Conservation (phyloP, 106 monocot species). For the Narthecium ossifragum region DNA sequence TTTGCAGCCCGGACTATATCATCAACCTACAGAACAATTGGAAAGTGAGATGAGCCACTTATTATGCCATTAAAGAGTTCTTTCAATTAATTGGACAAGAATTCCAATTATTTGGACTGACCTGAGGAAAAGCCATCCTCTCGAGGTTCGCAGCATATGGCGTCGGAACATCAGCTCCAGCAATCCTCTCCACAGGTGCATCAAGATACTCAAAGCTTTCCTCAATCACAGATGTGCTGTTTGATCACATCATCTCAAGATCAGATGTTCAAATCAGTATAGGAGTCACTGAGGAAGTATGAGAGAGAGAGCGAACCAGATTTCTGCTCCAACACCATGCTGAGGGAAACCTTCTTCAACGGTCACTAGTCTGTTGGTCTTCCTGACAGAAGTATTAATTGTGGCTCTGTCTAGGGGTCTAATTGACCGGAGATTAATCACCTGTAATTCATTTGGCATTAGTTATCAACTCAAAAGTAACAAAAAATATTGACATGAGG, state of each 20-base stretch:
- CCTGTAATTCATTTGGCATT: no score
- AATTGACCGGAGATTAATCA: slow-evolving; percentile 91
- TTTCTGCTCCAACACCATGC: slow-evolving; percentile 87
- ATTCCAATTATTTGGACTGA: no score
- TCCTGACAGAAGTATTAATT: slow-evolving; percentile 82
- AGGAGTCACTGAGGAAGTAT: no score
- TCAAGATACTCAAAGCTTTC: slow-evolving; percentile 94
- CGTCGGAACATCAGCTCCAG: slow-evolving; percentile 96
- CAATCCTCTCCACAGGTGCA: slow-evolving; percentile 87
- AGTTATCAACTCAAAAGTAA: background rate
- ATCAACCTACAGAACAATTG: slow-evolving; percentile 40
- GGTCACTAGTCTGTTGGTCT: slow-evolving; percentile 81
- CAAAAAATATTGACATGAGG: background rate
- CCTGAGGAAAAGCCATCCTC: slow-evolving; percentile 94
- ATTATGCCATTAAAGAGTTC: no score
- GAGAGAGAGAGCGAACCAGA: slow-evolving; percentile 42
- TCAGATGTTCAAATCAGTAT: no score
- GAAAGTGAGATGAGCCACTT: no score
- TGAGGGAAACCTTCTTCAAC: slow-evolving; percentile 98
- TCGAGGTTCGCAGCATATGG: slow-evolving; percentile 93
- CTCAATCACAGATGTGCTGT: slow-evolving; percentile 71
- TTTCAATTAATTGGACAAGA: no score
- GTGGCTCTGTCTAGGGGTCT: slow-evolving; percentile 85
- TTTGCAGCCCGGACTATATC: slow-evolving; percentile 70
- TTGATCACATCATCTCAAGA: slow-evolving; percentile 1